These are phyloP conservation scores for Plasmodium cynomolgi DNA, from an alignment of 169 alveolate genomes.

Conservation along the genomic window DNA sequence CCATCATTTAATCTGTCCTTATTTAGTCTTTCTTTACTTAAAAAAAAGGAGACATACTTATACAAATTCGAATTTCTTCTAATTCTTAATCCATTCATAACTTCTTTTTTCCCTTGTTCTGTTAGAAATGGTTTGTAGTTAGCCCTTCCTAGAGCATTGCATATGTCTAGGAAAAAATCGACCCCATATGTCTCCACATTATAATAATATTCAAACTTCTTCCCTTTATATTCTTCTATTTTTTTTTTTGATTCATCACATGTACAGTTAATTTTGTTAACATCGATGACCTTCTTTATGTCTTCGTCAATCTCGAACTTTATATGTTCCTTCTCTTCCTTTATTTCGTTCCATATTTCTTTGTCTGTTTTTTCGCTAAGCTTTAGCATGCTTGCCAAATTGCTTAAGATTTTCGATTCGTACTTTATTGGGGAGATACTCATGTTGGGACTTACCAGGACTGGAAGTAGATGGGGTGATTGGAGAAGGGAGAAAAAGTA, in stretches of 20 bases:
- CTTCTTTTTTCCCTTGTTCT: conserved; percentile 74
- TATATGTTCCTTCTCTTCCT: conserved; percentile 4
- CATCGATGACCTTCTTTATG: conserved; percentile 27
- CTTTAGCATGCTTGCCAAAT: conserved; percentile 59
- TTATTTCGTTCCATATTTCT: conserved; percentile 42
- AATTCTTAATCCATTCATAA: conserved; percentile 64
- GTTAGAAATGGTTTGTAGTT: conserved; percentile 67
- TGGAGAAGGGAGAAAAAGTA: background rate
- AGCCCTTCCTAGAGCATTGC: conserved; percentile 61
- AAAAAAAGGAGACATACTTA: conserved; percentile 74
- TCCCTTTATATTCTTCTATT: conserved; percentile 47
- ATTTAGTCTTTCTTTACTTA: conserved; percentile 74
- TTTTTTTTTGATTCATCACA: conserved; percentile 71
- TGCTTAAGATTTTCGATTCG: conserved; percentile 52
- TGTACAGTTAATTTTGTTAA: conserved; percentile 70
- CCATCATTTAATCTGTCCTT: conserved; percentile 66
- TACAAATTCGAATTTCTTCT: conserved; percentile 72
- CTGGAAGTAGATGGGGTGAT: background rate
- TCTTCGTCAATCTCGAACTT: conserved; percentile 74
- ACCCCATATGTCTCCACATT: conserved; percentile 70
- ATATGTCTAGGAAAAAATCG: conserved; percentile 69
- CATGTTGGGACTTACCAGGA: conserved; percentile 21
- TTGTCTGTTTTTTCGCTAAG: conserved; percentile 52
- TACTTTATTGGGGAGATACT: conserved; percentile 48
- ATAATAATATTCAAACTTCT: conserved; percentile 49